Evolutionary conservation across 148 eudicot species (phyloP), one percentile per base, ranked within the genome.

Genomic region (Silene latifolia): DNA sequence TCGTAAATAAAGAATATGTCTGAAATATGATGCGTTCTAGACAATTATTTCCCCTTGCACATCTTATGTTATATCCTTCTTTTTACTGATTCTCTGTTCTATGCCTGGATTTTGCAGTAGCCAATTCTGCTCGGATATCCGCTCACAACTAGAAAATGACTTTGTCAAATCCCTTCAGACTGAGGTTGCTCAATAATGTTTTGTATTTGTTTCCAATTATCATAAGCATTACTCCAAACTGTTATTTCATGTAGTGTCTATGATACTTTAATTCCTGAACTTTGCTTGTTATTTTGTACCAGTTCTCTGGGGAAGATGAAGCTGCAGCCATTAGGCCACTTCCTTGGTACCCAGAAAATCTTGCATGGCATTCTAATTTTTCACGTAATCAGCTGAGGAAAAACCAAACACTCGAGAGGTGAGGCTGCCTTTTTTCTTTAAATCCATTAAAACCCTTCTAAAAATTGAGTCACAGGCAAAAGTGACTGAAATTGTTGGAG

Each of bases 341-440:
- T 81, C 92, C 94, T 68, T 95, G 99, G 99, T 95, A 90, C 83
- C 99, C 99, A 3, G 90, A 89, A 73, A 92, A 90, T 85, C 87
- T 92, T 47, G 99, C 99, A 35, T 95, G 99, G 99, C 99, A 95
- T 83, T 92, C 99, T 32, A 89, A 88, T 78, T 95, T 82, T 82
- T 95, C 99, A 48, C 82, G 99, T 58, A 90, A 84, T 78, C 93
- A 95, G 86, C 79, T 95, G 80, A 87, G 99, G 74, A 92, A 92
- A 86, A 95, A 89, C 76, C 88, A 95, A 81, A 89, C 89, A 27
- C 91, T 95, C 44, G 90, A 87, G 80, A 88, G 97, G 99, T 92
- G 76, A 80, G 75, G 44, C 48, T 62, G 53, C 51, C 27, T 42
- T 21, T 69, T 51, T 5, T 44, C 19, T 32, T 32, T 32, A 10